These are phyloP conservation scores for Ceratocystis harringtonii DNA, from an alignment of 2,329 filamentous ascomycete genomes.

Conservation along the genomic window DNA sequence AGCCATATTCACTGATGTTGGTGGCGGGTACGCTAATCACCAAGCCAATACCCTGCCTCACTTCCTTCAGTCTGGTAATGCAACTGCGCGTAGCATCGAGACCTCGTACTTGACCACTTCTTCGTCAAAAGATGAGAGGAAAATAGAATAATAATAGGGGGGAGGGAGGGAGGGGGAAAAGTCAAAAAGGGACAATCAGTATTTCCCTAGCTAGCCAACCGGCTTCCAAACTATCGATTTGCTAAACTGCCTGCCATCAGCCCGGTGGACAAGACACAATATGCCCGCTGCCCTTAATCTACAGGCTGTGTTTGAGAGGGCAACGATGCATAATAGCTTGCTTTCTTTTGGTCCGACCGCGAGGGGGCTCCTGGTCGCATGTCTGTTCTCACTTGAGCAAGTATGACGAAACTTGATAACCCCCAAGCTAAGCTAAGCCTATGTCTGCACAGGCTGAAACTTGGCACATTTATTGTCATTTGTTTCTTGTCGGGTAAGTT, in stretches of 20 bases:
- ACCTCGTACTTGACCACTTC: background rate
- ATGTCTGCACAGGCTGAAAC: background rate
- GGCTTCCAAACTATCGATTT: background rate
- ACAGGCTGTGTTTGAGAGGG: background rate
- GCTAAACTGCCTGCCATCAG: background rate
- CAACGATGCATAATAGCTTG: background rate
- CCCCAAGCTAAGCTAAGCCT: background rate
- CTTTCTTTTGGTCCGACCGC: background rate
- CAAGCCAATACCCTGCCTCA: background rate
- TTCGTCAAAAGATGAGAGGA: background rate
- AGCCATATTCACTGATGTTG: background rate
- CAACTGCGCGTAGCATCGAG: background rate
- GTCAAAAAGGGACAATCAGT: too few species aligned
- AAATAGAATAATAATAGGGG: background rate
- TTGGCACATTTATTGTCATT: background rate
- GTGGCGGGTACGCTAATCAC: background rate
- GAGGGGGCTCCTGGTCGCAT: background rate
- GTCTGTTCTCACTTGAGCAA: constrained; percentile 5
- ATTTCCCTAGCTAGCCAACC: background rate
- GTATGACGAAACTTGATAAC: background rate
- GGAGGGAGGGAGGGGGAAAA: too few species aligned
- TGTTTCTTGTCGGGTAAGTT: background rate
- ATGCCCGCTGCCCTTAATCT: constrained; percentile 6
- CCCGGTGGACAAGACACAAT: background rate
- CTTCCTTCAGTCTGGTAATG: background rate